A percentile compares a stretch with the other conserved stretches of the same genome.
These are phyloP conservation scores for Nicotiana attenuata DNA, from an alignment of 257 asterid genomes.

Conservation along the genomic window DNA sequence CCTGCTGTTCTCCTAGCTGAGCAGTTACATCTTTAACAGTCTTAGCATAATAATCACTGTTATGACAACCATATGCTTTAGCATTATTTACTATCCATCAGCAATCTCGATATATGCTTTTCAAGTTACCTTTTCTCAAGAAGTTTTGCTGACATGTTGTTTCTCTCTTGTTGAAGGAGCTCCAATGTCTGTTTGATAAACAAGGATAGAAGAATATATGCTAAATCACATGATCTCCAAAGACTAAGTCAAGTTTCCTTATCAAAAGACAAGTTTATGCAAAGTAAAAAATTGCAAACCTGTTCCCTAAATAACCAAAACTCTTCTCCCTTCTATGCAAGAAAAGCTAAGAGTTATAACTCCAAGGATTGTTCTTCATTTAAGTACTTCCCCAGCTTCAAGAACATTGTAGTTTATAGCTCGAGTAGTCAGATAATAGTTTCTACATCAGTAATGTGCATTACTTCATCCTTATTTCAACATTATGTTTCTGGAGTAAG, in stretches of 20 bases:
- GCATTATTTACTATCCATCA: conserved; percentile 13
- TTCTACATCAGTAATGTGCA: background rate
- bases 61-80: conserved; percentile 17
- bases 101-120: conserved; percentile 14
- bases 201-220: conserved; percentile 16
- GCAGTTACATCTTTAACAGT: conserved; percentile 34
- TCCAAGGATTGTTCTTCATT: background rate
- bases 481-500: background rate
- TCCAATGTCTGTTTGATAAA: conserved; percentile 56
- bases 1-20: conserved; percentile 64
- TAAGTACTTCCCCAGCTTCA: background rate
- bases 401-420: conserved; percentile 2
- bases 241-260: background rate
- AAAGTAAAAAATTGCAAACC: background rate
- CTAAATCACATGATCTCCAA: background rate
- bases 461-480: background rate
- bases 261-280: background rate
- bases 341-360: background rate
- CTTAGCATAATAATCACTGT: conserved; percentile 50
- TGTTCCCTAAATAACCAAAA: background rate
- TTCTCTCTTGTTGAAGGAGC: conserved; percentile 70
- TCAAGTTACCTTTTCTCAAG: conserved; percentile 53
- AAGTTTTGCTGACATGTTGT: conserved; percentile 47
- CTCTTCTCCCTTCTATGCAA: background rate
- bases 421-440: background rate